A percentile compares a stretch with the other conserved stretches of the same genome.
Evolutionary conservation across 805 yeast species (phyloP).

Genomic region (Pichia rugopelliculosa): DNA sequence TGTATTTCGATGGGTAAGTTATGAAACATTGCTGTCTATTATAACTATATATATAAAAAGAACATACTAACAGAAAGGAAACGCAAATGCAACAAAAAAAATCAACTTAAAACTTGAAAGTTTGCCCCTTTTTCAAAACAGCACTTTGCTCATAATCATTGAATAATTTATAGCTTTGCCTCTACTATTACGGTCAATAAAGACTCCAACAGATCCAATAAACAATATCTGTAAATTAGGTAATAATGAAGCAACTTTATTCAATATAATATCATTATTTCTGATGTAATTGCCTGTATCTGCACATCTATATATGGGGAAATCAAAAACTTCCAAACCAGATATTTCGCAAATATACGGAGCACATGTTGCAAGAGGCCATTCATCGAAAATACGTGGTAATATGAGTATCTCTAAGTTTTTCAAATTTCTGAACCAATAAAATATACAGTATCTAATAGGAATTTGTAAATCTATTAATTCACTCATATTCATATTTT

Average conservation of each 20-base stretch:
- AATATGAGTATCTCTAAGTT: neutral
- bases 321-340: neutral
- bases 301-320: neutral
- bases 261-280: no score
- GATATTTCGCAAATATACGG: no score
- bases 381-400: neutral
- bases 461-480: neutral
- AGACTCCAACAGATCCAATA: neutral
- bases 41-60: no score
- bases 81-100: neutral
- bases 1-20: neutral
- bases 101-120: no score
- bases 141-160: neutral
- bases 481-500: no score
- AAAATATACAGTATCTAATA: no score
- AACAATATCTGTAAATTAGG: neutral
- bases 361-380: neutral
- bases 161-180: neutral
- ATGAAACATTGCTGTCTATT: neutral
- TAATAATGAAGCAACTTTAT: no score
- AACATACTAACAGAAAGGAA: neutral
- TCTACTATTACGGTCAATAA: neutral
- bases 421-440: neutral
- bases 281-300: neutral
- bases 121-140: neutral